A percentile compares a stretch with the other conserved stretches of the same genome.
These are phyloP conservation scores for Cladochytrium replicatum DNA, from an alignment of 192 early-diverging fungal genomes.

Conservation along the genomic window DNA sequence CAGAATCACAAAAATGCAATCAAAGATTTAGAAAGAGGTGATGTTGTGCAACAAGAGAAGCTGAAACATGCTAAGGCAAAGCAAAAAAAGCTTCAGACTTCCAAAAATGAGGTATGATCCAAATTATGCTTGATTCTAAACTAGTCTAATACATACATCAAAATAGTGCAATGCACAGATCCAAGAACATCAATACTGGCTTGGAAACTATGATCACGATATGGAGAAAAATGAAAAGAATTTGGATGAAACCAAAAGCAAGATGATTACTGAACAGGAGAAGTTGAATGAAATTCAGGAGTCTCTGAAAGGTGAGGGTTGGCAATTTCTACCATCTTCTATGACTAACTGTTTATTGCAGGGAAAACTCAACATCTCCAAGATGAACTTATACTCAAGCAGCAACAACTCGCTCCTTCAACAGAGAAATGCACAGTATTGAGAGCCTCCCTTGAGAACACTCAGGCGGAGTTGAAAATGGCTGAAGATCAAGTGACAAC, in stretches of 20 bases:
- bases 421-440: constrained; percentile 67
- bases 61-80: constrained; percentile 72
- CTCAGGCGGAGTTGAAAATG: constrained; percentile 70
- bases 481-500: constrained; percentile 46
- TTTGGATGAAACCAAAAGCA: constrained; percentile 48
- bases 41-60: constrained; percentile 78
- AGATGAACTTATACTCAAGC: constrained; percentile 69
- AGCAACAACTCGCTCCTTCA: constrained; percentile 80
- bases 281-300: constrained; percentile 68
- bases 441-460: constrained; percentile 65
- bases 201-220: constrained; percentile 61
- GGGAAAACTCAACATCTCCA: constrained; percentile 81
- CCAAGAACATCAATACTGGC: constrained; percentile 51
- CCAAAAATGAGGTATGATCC: too few species aligned
- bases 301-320: constrained; percentile 51
- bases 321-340: neutral
- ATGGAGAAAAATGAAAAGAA: constrained; percentile 46
- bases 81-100: constrained; percentile 68
- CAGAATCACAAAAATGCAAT: too few species aligned
- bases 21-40: constrained; percentile 53
- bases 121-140: neutral
- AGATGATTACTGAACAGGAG: constrained; percentile 54
- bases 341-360: constrained; percentile 5
- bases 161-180: constrained; percentile 45
- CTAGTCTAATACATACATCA: too few species aligned